These are phyloP conservation scores for Pelargonium myrrhifolium DNA, from an alignment of 441 rosid genomes.

Conservation along the genomic window DNA sequence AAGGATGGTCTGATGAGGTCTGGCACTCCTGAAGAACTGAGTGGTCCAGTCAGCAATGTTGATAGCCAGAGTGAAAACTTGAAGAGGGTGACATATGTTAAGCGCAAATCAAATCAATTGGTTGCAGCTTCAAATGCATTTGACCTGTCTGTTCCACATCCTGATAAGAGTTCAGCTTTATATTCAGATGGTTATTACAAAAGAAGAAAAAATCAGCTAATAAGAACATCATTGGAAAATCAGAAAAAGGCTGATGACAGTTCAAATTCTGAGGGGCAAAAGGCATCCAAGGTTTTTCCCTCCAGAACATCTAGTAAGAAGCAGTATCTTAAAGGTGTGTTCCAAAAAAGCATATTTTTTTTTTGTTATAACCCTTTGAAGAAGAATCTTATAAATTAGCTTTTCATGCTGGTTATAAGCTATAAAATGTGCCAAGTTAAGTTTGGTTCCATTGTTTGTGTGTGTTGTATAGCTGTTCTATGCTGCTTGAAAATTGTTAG, in stretches of 20 bases:
- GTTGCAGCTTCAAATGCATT: conserved; percentile 54
- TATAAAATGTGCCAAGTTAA: neutral
- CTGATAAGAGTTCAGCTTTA: conserved; percentile 29
- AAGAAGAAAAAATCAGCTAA: conserved; percentile 75
- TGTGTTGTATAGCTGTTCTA: neutral
- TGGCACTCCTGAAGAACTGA: conserved; percentile 31
- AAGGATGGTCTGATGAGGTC: conserved; percentile 33
- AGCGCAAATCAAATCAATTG: conserved; percentile 77
- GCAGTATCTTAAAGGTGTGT: conserved; percentile 36
- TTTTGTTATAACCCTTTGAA: neutral
- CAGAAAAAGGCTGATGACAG: conserved; percentile 32
- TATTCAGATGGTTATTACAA: conserved; percentile 68
- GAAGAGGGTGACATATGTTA: conserved; percentile 53
- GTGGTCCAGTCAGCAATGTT: conserved; percentile 27
- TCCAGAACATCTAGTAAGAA: conserved; percentile 36
- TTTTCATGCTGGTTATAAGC: neutral
- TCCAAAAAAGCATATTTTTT: neutral
- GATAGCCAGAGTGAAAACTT: conserved; percentile 37
- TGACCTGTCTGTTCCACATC: conserved; percentile 25
- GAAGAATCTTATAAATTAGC: neutral
- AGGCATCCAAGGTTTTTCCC: conserved; percentile 33
- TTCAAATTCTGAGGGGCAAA: conserved; percentile 29
- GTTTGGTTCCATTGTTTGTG: neutral
- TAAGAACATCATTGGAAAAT: conserved; percentile 54
- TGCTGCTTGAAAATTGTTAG: neutral